Evolutionary conservation across 2,329 filamentous ascomycete species (phyloP).

Genomic region (Penicillium glabrum): DNA sequence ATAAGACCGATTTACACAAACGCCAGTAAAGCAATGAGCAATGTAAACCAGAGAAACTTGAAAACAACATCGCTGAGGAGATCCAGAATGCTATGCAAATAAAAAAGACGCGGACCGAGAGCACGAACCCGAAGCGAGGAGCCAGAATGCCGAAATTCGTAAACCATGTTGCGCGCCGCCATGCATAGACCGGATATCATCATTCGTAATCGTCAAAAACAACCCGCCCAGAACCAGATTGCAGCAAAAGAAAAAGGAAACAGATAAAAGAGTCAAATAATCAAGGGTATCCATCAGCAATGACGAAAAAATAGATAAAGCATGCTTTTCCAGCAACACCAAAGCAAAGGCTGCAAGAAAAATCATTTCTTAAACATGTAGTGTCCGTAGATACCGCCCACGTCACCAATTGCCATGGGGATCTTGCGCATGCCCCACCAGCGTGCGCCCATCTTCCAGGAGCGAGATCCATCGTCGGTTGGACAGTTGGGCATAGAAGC

Average conservation of each 20-base stretch:
- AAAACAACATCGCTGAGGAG: conserved; percentile 20
- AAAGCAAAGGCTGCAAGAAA: conserved; percentile 4
- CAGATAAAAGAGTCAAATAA: conserved; percentile 4
- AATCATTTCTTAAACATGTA: conserved; percentile 58
- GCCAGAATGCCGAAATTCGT: conserved; percentile 28
- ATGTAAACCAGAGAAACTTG: background rate
- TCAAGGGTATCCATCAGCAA: conserved; percentile 23
- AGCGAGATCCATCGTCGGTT: conserved; percentile 58
- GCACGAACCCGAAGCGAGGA: conserved; percentile 27
- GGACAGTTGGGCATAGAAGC: conserved; percentile 31
- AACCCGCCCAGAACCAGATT: conserved; percentile 6
- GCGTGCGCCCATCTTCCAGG: conserved; percentile 82
- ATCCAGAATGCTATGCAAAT: conserved; percentile 29
- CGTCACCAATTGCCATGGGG: conserved; percentile 55
- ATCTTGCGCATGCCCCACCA: conserved; percentile 81
- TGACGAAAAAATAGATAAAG: conserved; percentile 6
- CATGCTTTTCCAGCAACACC: conserved; percentile 16
- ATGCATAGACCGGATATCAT: conserved; percentile 31
- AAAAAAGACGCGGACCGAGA: conserved; percentile 23
- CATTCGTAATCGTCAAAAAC: conserved; percentile 23
- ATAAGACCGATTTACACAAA: conserved; percentile 7
- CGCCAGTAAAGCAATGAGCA: conserved; percentile 7
- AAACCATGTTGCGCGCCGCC: conserved; percentile 28
- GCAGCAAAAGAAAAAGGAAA: conserved; percentile 13
- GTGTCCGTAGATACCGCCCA: conserved; percentile 59